Evolutionary conservation across 73 alveolate species (phyloP), one percentile per base, ranked within the genome.

Genomic region (Stentor roeselii): DNA sequence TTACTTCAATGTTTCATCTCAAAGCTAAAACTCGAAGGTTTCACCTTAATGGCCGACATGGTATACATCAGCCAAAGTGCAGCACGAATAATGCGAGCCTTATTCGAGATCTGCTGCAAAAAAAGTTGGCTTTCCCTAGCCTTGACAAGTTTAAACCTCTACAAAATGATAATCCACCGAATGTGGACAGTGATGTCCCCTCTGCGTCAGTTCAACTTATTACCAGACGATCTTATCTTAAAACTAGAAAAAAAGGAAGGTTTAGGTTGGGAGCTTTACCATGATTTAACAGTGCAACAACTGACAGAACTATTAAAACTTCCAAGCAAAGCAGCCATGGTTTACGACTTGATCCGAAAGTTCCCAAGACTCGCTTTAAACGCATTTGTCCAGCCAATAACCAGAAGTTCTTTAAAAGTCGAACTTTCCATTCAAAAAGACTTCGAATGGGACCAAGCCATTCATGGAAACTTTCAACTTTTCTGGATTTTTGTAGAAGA

Each of bases 161-260:
- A n/a, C 85, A 97, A 97, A 92, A 98, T 97, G 99, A 96, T 98
- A 36, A 98, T 96, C 87, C 97, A 95, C 90, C 87, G 99, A 85
- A 94, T 97, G 97, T 98, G 99, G 99, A 93, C 96, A 77, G 90
- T 98, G n/a, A 97, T 97, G 99, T 95, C 99, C 3, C 99, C 99
- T 14, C 87, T 98, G 87, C 93, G 99, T 75, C 97, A 98, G 89
- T 98, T 97, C 90, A 95, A 96, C 85, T 95, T 38, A 31, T 4
- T 61, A 0, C 6, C 78, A 27, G 74, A 76, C 21, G 60, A 39
- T 76, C 15, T 76, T 14, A 21, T 76, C 14, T 6, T 15, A 21
- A 82, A 60, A 11, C 86, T 75, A 32, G 86, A 75, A 61, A 87
- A 88, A 40, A 87, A 88, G 21, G 95, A 88, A 59, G 84, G 90